A percentile compares a stretch with the other conserved stretches of the same genome.
These are phyloP conservation scores for Metarhizium anisopliae DNA, from an alignment of 2,329 filamentous ascomycete genomes.

Conservation along the genomic window DNA sequence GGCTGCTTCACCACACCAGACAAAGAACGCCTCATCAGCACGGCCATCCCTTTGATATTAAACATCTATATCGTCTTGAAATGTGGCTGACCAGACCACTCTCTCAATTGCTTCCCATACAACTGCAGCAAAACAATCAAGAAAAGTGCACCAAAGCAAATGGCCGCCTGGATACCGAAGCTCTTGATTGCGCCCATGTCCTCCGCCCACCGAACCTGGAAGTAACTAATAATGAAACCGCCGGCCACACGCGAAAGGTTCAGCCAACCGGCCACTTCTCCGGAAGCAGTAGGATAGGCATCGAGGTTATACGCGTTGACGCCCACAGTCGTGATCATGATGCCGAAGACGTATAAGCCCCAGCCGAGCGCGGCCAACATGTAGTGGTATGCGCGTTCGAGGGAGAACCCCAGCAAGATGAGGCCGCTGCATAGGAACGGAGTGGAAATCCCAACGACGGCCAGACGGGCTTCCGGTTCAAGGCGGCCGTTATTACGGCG, in stretches of 20 bases:
- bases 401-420: conserved; percentile 41
- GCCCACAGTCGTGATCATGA: conserved; percentile 39
- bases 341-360: conserved; percentile 38
- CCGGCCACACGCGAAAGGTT: conserved; percentile 16
- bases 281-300: conserved; percentile 26
- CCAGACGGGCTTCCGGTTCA: conserved; percentile 46
- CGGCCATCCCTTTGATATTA: neutral
- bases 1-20: no score
- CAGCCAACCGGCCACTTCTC: conserved; percentile 14
- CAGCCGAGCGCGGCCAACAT: conserved; percentile 22
- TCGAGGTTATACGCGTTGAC: conserved; percentile 38
- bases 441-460: conserved; percentile 35
- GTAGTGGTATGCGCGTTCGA: conserved; percentile 41
- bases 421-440: conserved; percentile 41
- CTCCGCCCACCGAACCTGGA: conserved; percentile 35
- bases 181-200: conserved; percentile 25
- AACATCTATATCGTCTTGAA: neutral
- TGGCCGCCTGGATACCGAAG: conserved; percentile 29
- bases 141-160: neutral
- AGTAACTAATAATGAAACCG: conserved; percentile 40
- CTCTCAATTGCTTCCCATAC: neutral
- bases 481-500: conserved; percentile 39
- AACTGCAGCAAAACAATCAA: neutral
- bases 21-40: neutral
- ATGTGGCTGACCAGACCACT: neutral